Evolutionary conservation across 1,284 basidiomycete genomes (phyloP).

Genomic region (Rhodotorula sp.): DNA sequence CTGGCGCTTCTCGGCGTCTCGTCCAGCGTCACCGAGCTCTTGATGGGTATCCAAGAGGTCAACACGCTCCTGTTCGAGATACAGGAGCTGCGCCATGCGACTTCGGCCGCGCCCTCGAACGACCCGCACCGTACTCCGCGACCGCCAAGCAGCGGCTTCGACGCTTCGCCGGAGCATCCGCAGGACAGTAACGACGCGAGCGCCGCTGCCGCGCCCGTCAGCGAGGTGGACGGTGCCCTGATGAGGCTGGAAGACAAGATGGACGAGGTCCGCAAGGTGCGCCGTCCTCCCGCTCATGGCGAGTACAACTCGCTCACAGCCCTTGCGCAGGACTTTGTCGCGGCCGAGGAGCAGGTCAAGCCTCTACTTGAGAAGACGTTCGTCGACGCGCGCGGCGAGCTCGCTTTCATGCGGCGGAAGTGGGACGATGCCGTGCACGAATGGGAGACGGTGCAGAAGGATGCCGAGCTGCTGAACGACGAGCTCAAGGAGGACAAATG

Average conservation of each 20-base stretch:
- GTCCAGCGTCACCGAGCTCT: slow-evolving; percentile 39
- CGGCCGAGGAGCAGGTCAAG: slow-evolving; percentile 64
- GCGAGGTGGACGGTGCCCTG: slow-evolving; percentile 74
- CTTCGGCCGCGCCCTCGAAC: neutral
- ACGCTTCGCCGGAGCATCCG: neutral
- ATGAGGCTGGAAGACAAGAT: slow-evolving; percentile 75
- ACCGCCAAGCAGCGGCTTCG: neutral
- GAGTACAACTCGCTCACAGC: too few relatives aligned
- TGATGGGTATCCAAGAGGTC: slow-evolving; percentile 36
- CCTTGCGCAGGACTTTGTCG: slow-evolving; percentile 59
- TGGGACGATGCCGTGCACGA: slow-evolving; percentile 67
- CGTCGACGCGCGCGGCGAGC: slow-evolving; percentile 54
- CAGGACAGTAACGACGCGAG: too few relatives aligned
- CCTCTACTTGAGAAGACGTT: slow-evolving; percentile 58
- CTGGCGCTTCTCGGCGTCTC: slow-evolving; percentile 33
- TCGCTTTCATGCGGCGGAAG: slow-evolving; percentile 62
- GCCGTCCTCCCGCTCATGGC: neutral
- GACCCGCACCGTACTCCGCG: neutral
- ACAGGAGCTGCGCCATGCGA: slow-evolving; percentile 43
- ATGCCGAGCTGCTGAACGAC: slow-evolving; percentile 74
- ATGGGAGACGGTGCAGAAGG: slow-evolving; percentile 76
- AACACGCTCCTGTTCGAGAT: slow-evolving; percentile 44
- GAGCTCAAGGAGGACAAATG: slow-evolving; percentile 89
- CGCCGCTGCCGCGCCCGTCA: slow-evolving; percentile 49
- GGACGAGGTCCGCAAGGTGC: slow-evolving; percentile 59